Evolutionary conservation across 1,284 basidiomycete genomes (phyloP), one percentile per base, ranked within the genome.

Genomic region (Microbotryum saponariae): DNA sequence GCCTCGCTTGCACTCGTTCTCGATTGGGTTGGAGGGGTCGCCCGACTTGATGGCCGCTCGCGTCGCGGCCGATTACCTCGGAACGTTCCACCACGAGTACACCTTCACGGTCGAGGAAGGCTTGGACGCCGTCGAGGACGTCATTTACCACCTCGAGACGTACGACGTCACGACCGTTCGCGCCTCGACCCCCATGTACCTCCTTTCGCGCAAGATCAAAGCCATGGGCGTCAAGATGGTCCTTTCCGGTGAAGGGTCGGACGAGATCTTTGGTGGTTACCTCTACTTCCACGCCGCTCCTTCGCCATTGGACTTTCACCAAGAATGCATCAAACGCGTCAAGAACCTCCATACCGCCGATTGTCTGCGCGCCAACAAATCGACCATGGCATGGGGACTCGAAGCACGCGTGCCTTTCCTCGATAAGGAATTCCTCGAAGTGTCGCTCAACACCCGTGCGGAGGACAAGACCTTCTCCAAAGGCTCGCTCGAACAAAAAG

Each of bases 201-300:
- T 99, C 44, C 84, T 98, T 63, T 91, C 88, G 75, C 84, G 96
- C 61, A 98, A 98, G 80, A 96, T 98, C 81, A 99, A 98, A 79
- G 94, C 96, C 3, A 98, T 93, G 88, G 96, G 96, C 67, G 96
- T 99, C 67, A 99, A 99, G 81, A 99, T 99, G 96, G 96, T 99
- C 4, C 82, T 99, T 47, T 91, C 88, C 66, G 96, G 96, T 44
- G 96, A 99, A 77, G 96, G 96, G 37, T 92, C 89, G 63, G 96
- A 99, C 73, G 96, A 99, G 78, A 92, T 98, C 69, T 85, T 97
- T 59, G 96, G 96, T 77, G 93, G 91, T 85, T 99, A 99, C 79
- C 83, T 99, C 58, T 99, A 99, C 81, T 99, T 99, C 86, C 94
- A 98, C 77, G 94, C 94, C 50, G 96, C 96, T 0, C 96, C 96